Base-by-base conservation (phyloP, 345 rosid species). In the Melaleuca quinquenervia region DNA sequence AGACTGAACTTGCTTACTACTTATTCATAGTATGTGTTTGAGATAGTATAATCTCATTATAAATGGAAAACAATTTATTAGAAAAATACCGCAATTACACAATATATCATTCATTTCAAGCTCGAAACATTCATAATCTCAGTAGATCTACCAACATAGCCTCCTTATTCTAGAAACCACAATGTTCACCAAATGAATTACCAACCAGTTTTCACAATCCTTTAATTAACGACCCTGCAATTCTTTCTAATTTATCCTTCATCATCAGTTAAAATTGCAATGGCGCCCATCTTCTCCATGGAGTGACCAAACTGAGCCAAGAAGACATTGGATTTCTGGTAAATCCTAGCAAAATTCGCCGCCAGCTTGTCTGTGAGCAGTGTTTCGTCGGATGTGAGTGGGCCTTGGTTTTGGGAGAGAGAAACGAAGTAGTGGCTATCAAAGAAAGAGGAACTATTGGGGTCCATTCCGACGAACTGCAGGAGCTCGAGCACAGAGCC, bases 281-380 rank as follows among this genome's bases (percentile, higher is more conserved):
- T 44, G 50, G 85, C 86, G 52, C 89, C 90, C 91, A 90, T 85
- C 24, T 87, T 91, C 62, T 83, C 29, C 89, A 91, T 91, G 84
- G 91, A 89, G 50, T 84, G 75, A 49, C 83, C 88, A 53, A 90
- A 89, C 84, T 87, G 86, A 7, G 86, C 85, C 51, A 90, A 84
- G 84, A 90, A 90, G 24, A 82, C 53, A 53, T 84, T 82, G 32
- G 22, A 36, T 8, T 75, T 60, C 20, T 82, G 48, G 26, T 52
- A 54, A 75, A 84, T 86, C 45, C 85, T 26, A 58, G 80, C 84
- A 5, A 86, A 76, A 13, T 84, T 87, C 12, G 76, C 83, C 9
- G 91, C 76, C 1, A 76, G 86, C 10, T 80, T 53, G 58, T 85
- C 11, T 1, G 86, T 87, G 64, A 90, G 85, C 54, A 91, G 84